Conservation (phyloP, 2,329 filamentous ascomycete species). For the Colletotrichum orchidophilum region DNA sequence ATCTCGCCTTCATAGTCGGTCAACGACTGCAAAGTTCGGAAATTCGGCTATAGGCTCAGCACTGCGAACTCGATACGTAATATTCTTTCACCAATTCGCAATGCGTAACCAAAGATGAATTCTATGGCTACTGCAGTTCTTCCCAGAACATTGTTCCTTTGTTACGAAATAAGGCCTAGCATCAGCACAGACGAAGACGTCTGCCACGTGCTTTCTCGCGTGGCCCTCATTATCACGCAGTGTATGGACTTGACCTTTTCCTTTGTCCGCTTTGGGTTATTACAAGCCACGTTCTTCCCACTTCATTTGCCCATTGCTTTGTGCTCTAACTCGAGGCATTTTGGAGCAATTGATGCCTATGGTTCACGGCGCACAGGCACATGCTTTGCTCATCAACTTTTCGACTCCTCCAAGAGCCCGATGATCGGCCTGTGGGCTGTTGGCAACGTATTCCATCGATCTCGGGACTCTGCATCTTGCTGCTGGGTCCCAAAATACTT, state of each 20-base stretch:
- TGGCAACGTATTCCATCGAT: not conserved
- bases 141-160: not conserved
- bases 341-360: too few species aligned
- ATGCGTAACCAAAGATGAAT: not conserved
- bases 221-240: too few species aligned
- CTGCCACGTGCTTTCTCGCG: too few species aligned
- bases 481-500: not conserved
- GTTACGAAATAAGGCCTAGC: too few species aligned
- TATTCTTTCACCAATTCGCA: not conserved
- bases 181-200: too few species aligned
- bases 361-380: not conserved
- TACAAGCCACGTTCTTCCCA: too few species aligned
- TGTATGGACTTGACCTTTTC: too few species aligned
- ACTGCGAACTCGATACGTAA: too few species aligned
- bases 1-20: not conserved
- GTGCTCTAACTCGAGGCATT: too few species aligned
- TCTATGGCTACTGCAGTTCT: not conserved
- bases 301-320: too few species aligned
- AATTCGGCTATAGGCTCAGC: not conserved
- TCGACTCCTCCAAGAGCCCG: not conserved
- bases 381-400: not conserved
- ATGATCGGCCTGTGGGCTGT: not conserved
- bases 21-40: not conserved
- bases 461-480: not conserved
- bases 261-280: too few species aligned